Evolutionary conservation across 768 basidiomycete species (phyloP).

Genomic region (Podaxis sp.): DNA sequence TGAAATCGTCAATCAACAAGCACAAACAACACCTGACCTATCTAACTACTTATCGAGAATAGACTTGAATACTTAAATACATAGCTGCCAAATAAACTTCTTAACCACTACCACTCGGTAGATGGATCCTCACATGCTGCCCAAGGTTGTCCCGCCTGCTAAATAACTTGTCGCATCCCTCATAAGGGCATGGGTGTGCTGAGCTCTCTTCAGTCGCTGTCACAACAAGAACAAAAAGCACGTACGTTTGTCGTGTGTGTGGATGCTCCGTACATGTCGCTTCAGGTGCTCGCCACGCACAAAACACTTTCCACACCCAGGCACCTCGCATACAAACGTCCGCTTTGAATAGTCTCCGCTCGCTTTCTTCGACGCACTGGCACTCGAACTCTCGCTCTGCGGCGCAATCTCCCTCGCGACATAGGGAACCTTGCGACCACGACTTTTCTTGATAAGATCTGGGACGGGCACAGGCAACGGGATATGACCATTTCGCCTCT

Average conservation of each 20-base stretch:
- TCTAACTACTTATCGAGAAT: neutral
- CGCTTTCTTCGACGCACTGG: slow-evolving; percentile 15
- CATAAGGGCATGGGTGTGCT: slow-evolving; percentile 63
- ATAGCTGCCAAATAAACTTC: neutral
- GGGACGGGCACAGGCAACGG: slow-evolving; percentile 56
- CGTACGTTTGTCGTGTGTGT: slow-evolving; percentile 85
- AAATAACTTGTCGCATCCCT: slow-evolving; percentile 69
- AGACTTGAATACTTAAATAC: neutral
- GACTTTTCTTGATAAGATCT: slow-evolving; percentile 62
- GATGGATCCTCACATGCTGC: slow-evolving; percentile 71
- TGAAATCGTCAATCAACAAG: slow-evolving; percentile 11
- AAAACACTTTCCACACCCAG: slow-evolving; percentile 79
- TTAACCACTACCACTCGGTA: slow-evolving; percentile 19
- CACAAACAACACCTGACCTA: slow-evolving; percentile 15
- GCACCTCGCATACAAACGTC: slow-evolving; percentile 64
- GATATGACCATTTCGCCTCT: slow-evolving; percentile 32
- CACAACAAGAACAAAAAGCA: slow-evolving; percentile 17
- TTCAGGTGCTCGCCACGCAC: slow-evolving; percentile 80
- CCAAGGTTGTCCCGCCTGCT: slow-evolving; percentile 76
- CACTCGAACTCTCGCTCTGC: slow-evolving; percentile 6
- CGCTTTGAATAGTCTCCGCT: slow-evolving; percentile 32
- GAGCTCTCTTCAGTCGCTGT: slow-evolving; percentile 5
- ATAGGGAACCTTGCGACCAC: slow-evolving; percentile 58
- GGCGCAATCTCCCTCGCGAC: slow-evolving; percentile 19
- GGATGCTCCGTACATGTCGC: slow-evolving; percentile 76